These are phyloP conservation scores for Amylostereum chailletii DNA, from an alignment of 1,284 basidiomycete species.

Conservation along the genomic window DNA sequence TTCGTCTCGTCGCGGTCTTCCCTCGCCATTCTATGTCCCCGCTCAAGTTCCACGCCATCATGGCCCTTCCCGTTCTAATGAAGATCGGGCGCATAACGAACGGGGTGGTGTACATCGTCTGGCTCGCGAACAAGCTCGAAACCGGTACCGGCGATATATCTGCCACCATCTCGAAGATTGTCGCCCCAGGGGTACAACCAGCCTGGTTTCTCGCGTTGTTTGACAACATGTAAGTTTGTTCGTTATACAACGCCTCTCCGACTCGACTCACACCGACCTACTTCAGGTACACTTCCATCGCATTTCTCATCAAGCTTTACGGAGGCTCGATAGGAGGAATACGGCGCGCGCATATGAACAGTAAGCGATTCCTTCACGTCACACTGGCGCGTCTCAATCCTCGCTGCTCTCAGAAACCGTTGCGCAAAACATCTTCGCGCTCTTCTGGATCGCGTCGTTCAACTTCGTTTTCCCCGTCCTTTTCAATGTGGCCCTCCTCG, in stretches of 20 bases:
- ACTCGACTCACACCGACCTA: not conserved
- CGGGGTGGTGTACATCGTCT: not conserved
- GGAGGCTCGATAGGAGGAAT: not conserved
- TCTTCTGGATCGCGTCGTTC: conserved; percentile 22
- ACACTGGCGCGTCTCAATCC: too few species aligned
- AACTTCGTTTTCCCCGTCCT: conserved; percentile 23
- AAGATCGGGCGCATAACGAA: conserved; percentile 12
- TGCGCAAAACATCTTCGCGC: conserved; percentile 5
- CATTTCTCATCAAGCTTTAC: conserved; percentile 10
- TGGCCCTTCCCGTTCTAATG: conserved; percentile 11
- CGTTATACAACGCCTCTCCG: not conserved
- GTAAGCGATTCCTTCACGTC: too few species aligned
- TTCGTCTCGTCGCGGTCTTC: conserved; percentile 19
- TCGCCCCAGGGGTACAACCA: not conserved
- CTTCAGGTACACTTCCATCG: conserved; percentile 9
- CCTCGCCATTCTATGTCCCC: conserved; percentile 11
- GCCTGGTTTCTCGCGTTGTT: conserved; percentile 20
- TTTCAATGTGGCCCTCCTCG: conserved; percentile 17
- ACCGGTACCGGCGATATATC: conserved; percentile 1
- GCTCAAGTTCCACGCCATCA: not conserved
- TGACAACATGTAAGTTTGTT: conserved; percentile 16
- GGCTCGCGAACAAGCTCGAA: conserved; percentile 8
- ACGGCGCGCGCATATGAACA: not conserved
- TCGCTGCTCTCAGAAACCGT: not conserved
- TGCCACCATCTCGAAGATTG: not conserved